phyloP scores from a whole-genome alignment of 805 yeast species.

The Ogataea dorogensis region DNA sequence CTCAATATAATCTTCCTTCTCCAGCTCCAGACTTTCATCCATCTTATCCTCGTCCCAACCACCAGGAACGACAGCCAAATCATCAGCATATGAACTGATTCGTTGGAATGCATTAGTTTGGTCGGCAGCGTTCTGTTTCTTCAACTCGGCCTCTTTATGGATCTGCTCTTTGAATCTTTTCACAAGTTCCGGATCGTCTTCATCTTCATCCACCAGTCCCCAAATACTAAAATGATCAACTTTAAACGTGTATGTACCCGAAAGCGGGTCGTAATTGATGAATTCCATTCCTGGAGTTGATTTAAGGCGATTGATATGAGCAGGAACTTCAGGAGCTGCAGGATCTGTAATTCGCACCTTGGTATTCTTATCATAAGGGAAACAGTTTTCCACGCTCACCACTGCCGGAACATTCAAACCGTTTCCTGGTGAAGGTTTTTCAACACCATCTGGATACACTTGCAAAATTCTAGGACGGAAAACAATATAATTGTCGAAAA shows the following conservation, averaged over 20 bases:
- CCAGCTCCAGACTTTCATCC: slow-evolving; percentile 9
- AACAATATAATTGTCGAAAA: slow-evolving; percentile 43
- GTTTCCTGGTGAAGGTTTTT: slow-evolving; percentile 59
- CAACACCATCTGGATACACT: slow-evolving; percentile 56
- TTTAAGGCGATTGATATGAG: slow-evolving; percentile 50
- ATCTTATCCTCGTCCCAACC: slow-evolving; percentile 27
- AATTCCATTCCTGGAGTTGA: slow-evolving; percentile 70
- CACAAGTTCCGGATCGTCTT: slow-evolving; percentile 49
- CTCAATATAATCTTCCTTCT: slow-evolving; percentile 9
- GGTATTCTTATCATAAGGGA: slow-evolving; percentile 40
- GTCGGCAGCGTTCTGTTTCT: slow-evolving; percentile 20
- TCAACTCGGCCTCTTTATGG: slow-evolving; percentile 16
- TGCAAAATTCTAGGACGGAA: slow-evolving; percentile 53
- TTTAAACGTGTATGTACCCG: slow-evolving; percentile 73
- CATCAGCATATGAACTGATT: slow-evolving; percentile 22
- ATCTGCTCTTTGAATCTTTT: slow-evolving; percentile 32
- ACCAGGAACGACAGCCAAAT: slow-evolving; percentile 33
- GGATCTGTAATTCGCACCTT: slow-evolving; percentile 31
- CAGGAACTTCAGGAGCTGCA: slow-evolving; percentile 41
- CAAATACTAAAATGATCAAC: slow-evolving; percentile 93
- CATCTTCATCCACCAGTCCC: slow-evolving; percentile 77
- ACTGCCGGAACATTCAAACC: slow-evolving; percentile 80
- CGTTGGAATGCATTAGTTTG: slow-evolving; percentile 24
- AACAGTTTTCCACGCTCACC: slow-evolving; percentile 60
- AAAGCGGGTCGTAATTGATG: slow-evolving; percentile 72